Base-by-base conservation (phyloP, 306 rosid genomes). In the Erythrophleum fordii region DNA sequence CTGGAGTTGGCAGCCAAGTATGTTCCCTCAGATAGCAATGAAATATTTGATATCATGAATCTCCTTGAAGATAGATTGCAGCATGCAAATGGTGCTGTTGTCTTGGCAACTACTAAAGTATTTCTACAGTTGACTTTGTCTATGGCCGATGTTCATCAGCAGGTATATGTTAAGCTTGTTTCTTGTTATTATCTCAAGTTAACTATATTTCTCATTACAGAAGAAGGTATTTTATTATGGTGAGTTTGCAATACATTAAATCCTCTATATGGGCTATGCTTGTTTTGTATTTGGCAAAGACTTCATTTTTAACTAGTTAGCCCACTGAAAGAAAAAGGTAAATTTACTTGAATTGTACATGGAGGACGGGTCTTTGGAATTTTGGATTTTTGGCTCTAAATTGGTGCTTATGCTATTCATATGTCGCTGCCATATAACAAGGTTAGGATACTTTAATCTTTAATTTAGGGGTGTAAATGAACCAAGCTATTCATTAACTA, bases 51-150 rank as follows among this genome's bases (percentile, higher is more conserved):
- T 84, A 87, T 96, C 79, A 96, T 96, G 98, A 92, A 96, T 89
- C 92, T 96, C 76, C 99, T 96, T 70, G 99, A 96, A 87, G 99
- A 96, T 85, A 89, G 99, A 88, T 98, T 96, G 76, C 99, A 96
- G 84, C 99, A 93, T 88, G 97, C 99, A 85, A 96, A 96, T 85
- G 99, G 99, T 73, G 98, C 99, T 41, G 99, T 96, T 84, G 99
- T 96, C 85, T 88, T 96, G 84, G 98, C 99, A 83, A 90, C 97
- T 78, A 84, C 76, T 74, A 96, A 96, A 96, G 82, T 96, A 76
- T 96, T 96, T 89, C 91, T 96, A 45, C 99, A 96, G 11, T 83
- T 96, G 92, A 96, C 99, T 84, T 85, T 96, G 80, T 93, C 99
- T 35, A 93, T 96, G 99, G 89, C 96, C 25, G 98, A 96, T 83